Base-by-base conservation (phyloP, 257 asterid genomes). In the Jasminum sambac region DNA sequence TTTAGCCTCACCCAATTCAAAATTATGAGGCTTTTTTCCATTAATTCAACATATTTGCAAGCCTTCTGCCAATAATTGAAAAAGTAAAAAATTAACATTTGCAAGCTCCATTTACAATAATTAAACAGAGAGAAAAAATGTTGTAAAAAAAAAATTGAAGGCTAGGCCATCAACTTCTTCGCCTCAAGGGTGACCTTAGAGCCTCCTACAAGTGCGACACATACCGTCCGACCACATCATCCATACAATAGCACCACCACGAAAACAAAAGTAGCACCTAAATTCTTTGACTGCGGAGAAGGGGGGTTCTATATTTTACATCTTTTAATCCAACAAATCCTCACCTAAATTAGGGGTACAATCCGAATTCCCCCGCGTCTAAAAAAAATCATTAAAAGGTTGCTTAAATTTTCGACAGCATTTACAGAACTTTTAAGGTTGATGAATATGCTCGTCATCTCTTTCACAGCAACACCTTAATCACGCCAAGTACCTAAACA, bases 401-500 rank as follows among this genome's bases (percentile, higher is more conserved):
- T 66, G 55, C 24, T 52, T 68, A 64, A 41, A 65, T 74, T 63
- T 24, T 46, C 62, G 57, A 43, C 52, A 39, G 30, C 76, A 74
- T 80, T 74, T 78, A 70, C 78, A 77, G 60, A 48, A 63, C 55
- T 67, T 67, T 67, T 41, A 50, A 46, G 74, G 64, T 66, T 63
- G 30, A 67, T 16, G 68, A 30, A 37, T 8, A 13, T 41, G 64
- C 76, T 40, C 61, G 11, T 63, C 41, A 4, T 30, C 59, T 34
- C 26, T 23, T 2, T 30, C 61, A 69, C 21, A 1, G 36, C 71
- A 57, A 38, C 62, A 70, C 24, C 59, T 30, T 61, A 70, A 68
- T 94, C 80, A 95, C 8, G 99, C 99, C 95, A 95, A 85, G 90
- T 95, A 95, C 77, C 87, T 95, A 89, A 95, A 91, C 84, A 83